These are phyloP conservation scores for Somion occarium DNA, from an alignment of 1,284 basidiomycete genomes.

Conservation along the genomic window DNA sequence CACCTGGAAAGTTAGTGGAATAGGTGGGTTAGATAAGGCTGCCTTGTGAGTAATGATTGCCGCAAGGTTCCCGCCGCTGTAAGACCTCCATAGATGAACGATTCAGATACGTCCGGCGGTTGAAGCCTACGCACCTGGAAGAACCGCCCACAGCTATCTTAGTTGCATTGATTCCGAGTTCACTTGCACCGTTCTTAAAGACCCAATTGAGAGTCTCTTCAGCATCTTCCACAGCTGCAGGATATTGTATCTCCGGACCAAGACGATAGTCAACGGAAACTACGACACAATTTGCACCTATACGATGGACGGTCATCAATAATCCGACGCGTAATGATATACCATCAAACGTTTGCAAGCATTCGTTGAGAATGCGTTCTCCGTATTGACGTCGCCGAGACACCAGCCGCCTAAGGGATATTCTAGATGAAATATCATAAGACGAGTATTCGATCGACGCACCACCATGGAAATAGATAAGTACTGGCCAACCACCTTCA, in stretches of 20 bases:
- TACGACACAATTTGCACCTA: constrained; percentile 51
- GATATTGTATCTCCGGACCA: constrained; percentile 71
- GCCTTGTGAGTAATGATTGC: constrained; percentile 65
- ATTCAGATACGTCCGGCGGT: neutral
- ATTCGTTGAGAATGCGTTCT: constrained; percentile 53
- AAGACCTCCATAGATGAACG: too few relatives aligned
- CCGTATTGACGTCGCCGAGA: constrained; percentile 53
- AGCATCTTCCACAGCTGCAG: constrained; percentile 71
- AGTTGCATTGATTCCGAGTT: constrained; percentile 36
- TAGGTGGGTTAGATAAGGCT: constrained; percentile 40
- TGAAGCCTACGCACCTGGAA: constrained; percentile 43
- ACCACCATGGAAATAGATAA: constrained; percentile 63
- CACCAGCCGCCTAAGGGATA: constrained; percentile 59
- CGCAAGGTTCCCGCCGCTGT: constrained; percentile 71
- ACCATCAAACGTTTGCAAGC: constrained; percentile 46
- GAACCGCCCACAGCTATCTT: constrained; percentile 60
- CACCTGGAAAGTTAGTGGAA: constrained; percentile 58
- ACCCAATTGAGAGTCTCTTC: constrained; percentile 66
- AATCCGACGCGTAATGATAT: neutral
- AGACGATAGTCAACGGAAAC: constrained; percentile 72
- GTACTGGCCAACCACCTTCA: constrained; percentile 52
- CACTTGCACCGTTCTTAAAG: constrained; percentile 34
- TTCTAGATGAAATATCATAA: constrained; percentile 7
- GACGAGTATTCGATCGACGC: constrained; percentile 12
- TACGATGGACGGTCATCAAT: neutral